A percentile compares a stretch with the other conserved stretches of the same genome.
Conservation (phyloP, 2,329 filamentous ascomycete species). For the Fusarium phyllophilum region DNA sequence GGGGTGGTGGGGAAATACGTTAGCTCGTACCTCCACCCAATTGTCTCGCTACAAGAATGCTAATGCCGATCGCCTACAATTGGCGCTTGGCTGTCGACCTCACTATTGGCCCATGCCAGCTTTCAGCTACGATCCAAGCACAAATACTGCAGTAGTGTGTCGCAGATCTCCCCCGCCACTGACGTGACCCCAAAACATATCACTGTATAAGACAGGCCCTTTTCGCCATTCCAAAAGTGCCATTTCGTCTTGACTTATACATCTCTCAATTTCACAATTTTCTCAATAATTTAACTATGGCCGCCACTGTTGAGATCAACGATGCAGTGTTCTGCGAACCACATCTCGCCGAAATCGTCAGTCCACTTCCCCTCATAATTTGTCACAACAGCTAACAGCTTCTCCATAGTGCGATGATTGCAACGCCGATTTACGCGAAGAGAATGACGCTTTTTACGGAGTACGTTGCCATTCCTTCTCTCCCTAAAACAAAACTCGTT, state of each 20-base stretch:
- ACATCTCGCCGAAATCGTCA: neutral
- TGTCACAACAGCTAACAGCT: fast-evolving
- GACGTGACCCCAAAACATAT: neutral
- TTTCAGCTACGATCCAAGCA: neutral
- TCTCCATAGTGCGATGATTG: neutral
- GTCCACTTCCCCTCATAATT: fast-evolving
- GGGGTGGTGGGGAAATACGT: too few species aligned
- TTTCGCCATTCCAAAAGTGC: fast-evolving
- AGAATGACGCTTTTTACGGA: neutral
- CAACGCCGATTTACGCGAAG: neutral
- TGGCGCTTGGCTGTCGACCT: fast-evolving
- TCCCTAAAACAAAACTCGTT: too few species aligned
- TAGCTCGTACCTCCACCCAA: fast-evolving
- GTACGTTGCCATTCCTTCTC: fast-evolving
- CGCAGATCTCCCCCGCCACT: neutral
- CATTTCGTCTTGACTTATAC: too few species aligned
- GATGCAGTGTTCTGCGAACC: neutral
- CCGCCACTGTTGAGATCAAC: neutral
- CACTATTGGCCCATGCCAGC: neutral
- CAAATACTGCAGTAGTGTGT: neutral
- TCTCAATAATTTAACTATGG: neutral
- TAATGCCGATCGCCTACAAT: fast-evolving
- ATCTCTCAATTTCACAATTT: too few species aligned
- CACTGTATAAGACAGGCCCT: too few species aligned
- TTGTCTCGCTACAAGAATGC: neutral